Evolutionary conservation across 2,329 filamentous ascomycete species (phyloP).

Genomic region (Colletotrichum camelliae): DNA sequence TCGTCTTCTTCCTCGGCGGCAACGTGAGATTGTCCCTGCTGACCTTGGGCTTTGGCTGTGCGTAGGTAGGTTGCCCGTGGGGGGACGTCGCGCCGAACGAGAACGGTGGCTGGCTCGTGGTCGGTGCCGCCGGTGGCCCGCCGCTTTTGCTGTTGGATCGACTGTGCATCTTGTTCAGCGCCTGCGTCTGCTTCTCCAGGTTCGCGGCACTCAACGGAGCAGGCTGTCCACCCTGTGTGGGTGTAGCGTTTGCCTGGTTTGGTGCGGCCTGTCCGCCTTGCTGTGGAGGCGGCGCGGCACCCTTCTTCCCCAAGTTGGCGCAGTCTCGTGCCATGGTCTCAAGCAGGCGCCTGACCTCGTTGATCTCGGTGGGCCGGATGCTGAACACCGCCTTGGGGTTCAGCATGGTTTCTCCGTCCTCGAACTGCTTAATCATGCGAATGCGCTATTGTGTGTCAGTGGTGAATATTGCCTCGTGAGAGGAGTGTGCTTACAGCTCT

Average conservation of each 20-base stretch:
- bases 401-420: slow-evolving; percentile 51
- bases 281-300: not conserved
- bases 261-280: slow-evolving; percentile 24
- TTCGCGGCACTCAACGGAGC: slow-evolving; percentile 51
- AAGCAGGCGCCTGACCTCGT: slow-evolving; percentile 52
- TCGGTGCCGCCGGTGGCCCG: slow-evolving; percentile 62
- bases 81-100: slow-evolving; percentile 61
- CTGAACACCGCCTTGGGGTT: slow-evolving; percentile 55
- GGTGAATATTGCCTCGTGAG: not conserved
- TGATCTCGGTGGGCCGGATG: slow-evolving; percentile 56
- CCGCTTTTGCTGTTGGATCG: slow-evolving; percentile 50
- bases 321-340: slow-evolving; percentile 58
- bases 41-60: slow-evolving; percentile 51
- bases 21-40: slow-evolving; percentile 60
- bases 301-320: slow-evolving; percentile 33
- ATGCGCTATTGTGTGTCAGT: slow-evolving; percentile 52
- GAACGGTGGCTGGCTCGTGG: slow-evolving; percentile 62
- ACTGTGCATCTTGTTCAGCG: slow-evolving; percentile 51
- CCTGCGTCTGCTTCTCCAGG: slow-evolving; percentile 57
- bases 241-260: slow-evolving; percentile 24
- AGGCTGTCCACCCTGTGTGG: slow-evolving; percentile 10
- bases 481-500: slow-evolving; percentile 48
- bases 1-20: slow-evolving; percentile 62
- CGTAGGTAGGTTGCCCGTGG: slow-evolving; percentile 63
- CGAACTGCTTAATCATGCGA: slow-evolving; percentile 59